Evolutionary conservation across 2,329 filamentous ascomycete genomes (phyloP).

Genomic region (Cladosporium sp.): DNA sequence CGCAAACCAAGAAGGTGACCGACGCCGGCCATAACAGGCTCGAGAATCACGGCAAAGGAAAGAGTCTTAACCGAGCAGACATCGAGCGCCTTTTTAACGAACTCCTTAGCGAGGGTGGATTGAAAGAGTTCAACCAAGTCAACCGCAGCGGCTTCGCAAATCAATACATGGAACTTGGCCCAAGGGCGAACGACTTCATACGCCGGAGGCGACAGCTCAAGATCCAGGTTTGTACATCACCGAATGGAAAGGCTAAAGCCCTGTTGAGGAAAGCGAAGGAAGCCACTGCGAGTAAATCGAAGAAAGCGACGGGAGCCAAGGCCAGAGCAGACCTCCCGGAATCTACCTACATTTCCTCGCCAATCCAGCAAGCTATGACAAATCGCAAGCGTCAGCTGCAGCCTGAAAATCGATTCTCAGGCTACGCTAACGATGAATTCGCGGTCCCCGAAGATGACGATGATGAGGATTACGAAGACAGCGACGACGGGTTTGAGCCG

Average conservation of each 20-base stretch:
- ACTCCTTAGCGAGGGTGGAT: slow-evolving; percentile 67
- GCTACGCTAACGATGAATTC: slow-evolving; percentile 35
- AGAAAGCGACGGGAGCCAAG: slow-evolving; percentile 15
- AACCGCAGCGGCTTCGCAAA: slow-evolving; percentile 60
- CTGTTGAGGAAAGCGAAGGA: slow-evolving; percentile 23
- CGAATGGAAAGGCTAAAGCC: slow-evolving; percentile 9
- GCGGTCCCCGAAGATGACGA: slow-evolving; percentile 37
- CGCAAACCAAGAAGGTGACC: slow-evolving; percentile 56
- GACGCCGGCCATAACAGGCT: slow-evolving; percentile 49
- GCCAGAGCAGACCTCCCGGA: slow-evolving; percentile 33
- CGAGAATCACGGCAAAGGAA: slow-evolving; percentile 64
- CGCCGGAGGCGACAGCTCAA: slow-evolving; percentile 42
- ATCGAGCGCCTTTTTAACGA: slow-evolving; percentile 79
- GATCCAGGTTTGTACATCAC: slow-evolving; percentile 47
- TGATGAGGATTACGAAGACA: slow-evolving; percentile 38
- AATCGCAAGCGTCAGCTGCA: slow-evolving; percentile 24
- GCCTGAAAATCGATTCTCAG: slow-evolving; percentile 28
- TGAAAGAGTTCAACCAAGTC: slow-evolving; percentile 57
- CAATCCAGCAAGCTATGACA: slow-evolving; percentile 44
- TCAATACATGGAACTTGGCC: slow-evolving; percentile 60
- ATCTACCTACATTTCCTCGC: slow-evolving; percentile 66
- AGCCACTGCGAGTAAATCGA: background rate
- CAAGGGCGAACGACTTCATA: slow-evolving; percentile 45
- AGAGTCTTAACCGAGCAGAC: slow-evolving; percentile 67
- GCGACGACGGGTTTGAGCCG: slow-evolving; percentile 45